Evolutionary conservation across 1,139 yeast genomes (phyloP), one percentile per base, ranked within the genome.

Genomic region (Nakaseomyces delphensis): DNA sequence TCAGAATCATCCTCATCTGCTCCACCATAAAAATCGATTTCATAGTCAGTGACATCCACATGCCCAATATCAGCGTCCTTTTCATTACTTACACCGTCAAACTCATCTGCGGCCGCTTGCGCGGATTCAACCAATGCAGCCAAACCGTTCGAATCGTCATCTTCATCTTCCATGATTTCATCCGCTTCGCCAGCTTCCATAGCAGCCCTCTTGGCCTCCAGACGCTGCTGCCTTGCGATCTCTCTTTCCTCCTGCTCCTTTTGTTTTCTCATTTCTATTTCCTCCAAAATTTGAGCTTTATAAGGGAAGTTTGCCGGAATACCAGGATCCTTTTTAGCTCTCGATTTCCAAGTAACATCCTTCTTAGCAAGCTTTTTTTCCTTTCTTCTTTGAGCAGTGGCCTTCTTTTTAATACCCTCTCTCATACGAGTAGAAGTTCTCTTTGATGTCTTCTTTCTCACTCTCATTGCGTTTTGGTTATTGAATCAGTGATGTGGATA

Each of bases 261-360:
- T 59, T 77, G 70, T 63, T 83, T 79, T 45, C 73, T 70, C 42
- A 74, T 79, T 65, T 89, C 97, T 49, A 91, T 79, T 59, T 91
- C 93, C 47, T 72, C 75, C 49, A 91, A 68, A 47, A 91, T 77
- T 64, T 76, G 74, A 51, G 84, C 94, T 65, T 89, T 91, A 69
- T 86, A 89, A 28, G 97, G 98, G 73, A 87, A 91, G 54, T 82
- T 80, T 40, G 95, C 71, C 44, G 99, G 99, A 55, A 91, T 91
- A 53, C 96, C 96, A 7, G 89, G 89, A 62, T 87, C 96, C 66
- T 84, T 89, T 57, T 77, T 77, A 46, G 68, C 67, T 60, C 81
- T 78, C 28, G 95, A 83, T 63, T 77, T 86, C 98, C 98, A 91
- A 11, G 97, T 89, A 6, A 77, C 77, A 62, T 89, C 96, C 62